phyloP scores from a whole-genome alignment of 2,329 filamentous ascomycete genomes.

The Apiospora rasikravindrae region DNA sequence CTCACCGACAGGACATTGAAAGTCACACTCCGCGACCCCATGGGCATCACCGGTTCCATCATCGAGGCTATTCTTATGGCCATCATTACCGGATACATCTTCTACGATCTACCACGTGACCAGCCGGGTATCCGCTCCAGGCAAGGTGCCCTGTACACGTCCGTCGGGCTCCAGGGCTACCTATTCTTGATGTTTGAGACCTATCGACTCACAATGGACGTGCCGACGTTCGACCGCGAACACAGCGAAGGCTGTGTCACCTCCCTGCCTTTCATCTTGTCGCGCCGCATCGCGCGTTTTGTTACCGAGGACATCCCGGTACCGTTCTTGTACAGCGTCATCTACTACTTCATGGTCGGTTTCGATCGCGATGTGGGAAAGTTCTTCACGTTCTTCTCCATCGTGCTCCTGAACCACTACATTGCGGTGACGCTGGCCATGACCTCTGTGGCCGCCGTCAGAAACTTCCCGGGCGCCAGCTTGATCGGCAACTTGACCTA shows the following conservation, averaged over 20 bases:
- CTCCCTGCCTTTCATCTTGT: slow-evolving; percentile 72
- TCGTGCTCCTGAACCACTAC: slow-evolving; percentile 74
- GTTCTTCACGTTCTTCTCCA: slow-evolving; percentile 75
- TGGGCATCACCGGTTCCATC: slow-evolving; percentile 74
- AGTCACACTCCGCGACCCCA: slow-evolving; percentile 76
- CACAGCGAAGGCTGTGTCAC: slow-evolving; percentile 74
- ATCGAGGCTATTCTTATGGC: slow-evolving; percentile 74
- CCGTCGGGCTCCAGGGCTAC: slow-evolving; percentile 75
- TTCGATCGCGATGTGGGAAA: slow-evolving; percentile 67
- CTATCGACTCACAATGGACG: slow-evolving; percentile 76
- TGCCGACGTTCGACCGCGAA: slow-evolving; percentile 78
- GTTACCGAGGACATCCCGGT: slow-evolving; percentile 76
- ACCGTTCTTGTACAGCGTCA: slow-evolving; percentile 70
- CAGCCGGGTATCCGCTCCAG: slow-evolving; percentile 75
- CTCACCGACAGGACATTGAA: slow-evolving; percentile 72
- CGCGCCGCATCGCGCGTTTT: slow-evolving; percentile 70
- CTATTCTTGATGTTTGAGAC: slow-evolving; percentile 78
- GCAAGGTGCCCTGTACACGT: slow-evolving; percentile 74
- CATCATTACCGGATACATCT: slow-evolving; percentile 75
- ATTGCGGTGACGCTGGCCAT: slow-evolving; percentile 75
- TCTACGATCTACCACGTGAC: slow-evolving; percentile 67
- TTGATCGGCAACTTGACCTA: slow-evolving; percentile 75
- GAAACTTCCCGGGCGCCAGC: slow-evolving; percentile 73
- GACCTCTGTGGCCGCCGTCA: slow-evolving; percentile 66
- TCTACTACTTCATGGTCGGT: slow-evolving; percentile 81